Base-by-base conservation (phyloP, 805 yeast species). In the Barnettozyma botsteinii region DNA sequence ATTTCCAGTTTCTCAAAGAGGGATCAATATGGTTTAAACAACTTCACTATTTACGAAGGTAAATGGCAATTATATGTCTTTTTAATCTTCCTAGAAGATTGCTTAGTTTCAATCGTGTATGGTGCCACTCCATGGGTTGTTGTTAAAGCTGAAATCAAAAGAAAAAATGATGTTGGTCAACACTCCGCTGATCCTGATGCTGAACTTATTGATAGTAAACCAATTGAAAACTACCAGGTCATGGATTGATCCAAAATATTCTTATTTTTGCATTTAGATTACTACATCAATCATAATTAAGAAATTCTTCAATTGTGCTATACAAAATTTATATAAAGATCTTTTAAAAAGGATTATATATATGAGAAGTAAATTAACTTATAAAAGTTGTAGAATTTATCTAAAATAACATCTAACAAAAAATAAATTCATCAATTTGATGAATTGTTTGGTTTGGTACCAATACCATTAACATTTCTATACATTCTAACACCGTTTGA, bases 401-500 rank as follows among this genome's bases (percentile, higher is more conserved):
- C 8, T 14, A 3, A 29, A 18, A 2, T 7, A 13, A 10, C 8
- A 18, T 17, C 7, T 4, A 18, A 21, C 23, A 21, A 21, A 21
- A 21, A 21, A n/a, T n/a, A n/a, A n/a, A n/a, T n/a, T n/a, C n/a
- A n/a, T n/a, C n/a, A n/a, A n/a, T n/a, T n/a, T n/a, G n/a, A n/a
- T n/a, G n/a, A n/a, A n/a, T 26, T 25, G 32, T 12, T 40, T 41
- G 71, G 67, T 38, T 56, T 55, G 33, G 56, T 54, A 53, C 74
- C 74, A 40, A 63, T 51, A 37, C 59, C 58, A 48, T 78, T 78
- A 46, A 66, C 62, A 56, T 78, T 78, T 73, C 85, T 77, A 57
- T 65, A 78, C 85, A 78, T 78, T 61, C 66, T 60, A 48, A 83
- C 77, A 45, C 86, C 86, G 5, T 70, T 66, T 35, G 73, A 72